Percentiles rank a stretch among this genome's conserved stretches.
Evolutionary conservation across 75 land plant species (phyloP).

Genomic region (Chamaecyparis obtusa): DNA sequence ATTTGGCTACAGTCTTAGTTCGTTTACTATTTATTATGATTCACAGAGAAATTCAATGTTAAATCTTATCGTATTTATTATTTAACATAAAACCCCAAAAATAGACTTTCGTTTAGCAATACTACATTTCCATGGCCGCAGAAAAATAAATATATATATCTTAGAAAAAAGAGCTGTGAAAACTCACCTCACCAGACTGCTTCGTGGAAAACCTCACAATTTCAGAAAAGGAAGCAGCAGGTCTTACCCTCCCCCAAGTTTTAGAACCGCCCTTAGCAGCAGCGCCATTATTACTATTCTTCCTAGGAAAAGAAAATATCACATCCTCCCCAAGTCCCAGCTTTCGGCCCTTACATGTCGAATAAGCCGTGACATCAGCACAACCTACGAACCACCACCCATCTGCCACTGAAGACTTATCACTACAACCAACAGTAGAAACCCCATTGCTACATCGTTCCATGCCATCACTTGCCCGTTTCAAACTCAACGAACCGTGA

Average conservation of each 20-base stretch:
- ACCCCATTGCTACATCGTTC: not conserved
- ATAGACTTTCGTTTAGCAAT: not conserved
- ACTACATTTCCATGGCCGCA: not conserved
- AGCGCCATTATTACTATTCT: not conserved
- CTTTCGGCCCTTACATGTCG: conserved; percentile 57
- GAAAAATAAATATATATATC: not conserved
- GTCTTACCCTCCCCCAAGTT: conserved; percentile 26
- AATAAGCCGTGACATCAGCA: conserved; percentile 37
- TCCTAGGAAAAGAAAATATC: conserved; percentile 51
- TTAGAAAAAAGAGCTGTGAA: not conserved
- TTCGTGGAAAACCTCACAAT: conserved; percentile 78
- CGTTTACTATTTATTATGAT: not conserved
- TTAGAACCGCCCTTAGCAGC: conserved; percentile 1
- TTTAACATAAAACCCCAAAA: not conserved
- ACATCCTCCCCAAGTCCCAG: conserved; percentile 53
- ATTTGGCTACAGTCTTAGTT: not conserved
- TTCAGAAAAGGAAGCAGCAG: conserved; percentile 24
- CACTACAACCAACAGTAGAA: not conserved
- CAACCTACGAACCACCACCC: conserved; percentile 61
- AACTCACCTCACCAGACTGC: conserved; percentile 66
- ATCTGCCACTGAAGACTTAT: not conserved
- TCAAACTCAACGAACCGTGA: not conserved
- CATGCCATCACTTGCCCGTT: not conserved
- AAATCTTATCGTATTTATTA: not conserved
- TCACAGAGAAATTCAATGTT: not conserved